Evolutionary conservation across 2,329 filamentous ascomycete species (phyloP).

Genomic region (Tolypocladium ovalisporum): DNA sequence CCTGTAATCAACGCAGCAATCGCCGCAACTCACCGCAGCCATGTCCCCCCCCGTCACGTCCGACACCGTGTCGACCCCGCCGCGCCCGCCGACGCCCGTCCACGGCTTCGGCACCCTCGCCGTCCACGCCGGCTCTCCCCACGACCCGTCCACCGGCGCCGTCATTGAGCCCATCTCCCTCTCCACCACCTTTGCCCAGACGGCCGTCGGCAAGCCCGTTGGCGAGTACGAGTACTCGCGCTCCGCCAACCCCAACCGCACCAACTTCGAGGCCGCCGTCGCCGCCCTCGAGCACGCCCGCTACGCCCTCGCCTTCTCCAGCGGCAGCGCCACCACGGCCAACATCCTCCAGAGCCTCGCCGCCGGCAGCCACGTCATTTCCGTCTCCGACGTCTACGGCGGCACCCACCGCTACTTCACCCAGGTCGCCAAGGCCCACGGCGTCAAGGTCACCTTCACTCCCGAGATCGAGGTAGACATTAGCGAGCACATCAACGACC

Average conservation of each 20-base stretch:
- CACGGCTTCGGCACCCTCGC: slow-evolving; percentile 86
- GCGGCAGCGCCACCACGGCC: slow-evolving; percentile 87
- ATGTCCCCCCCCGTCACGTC: slow-evolving; percentile 20
- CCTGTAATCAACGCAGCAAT: too few species aligned
- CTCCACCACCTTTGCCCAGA: slow-evolving; percentile 93
- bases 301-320: slow-evolving; percentile 88
- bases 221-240: slow-evolving; percentile 89
- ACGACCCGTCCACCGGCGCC: slow-evolving; percentile 84
- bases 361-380: slow-evolving; percentile 85
- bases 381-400: slow-evolving; percentile 94
- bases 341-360: slow-evolving; percentile 88
- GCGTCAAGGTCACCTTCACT: slow-evolving; percentile 89
- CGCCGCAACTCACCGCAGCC: background rate
- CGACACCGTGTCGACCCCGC: slow-evolving; percentile 60
- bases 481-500: slow-evolving; percentile 68
- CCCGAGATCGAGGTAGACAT: slow-evolving; percentile 87
- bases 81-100: slow-evolving; percentile 58
- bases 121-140: slow-evolving; percentile 84
- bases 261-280: slow-evolving; percentile 87
- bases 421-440: slow-evolving; percentile 88
- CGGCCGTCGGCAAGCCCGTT: slow-evolving; percentile 73
- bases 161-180: slow-evolving; percentile 95
- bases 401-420: slow-evolving; percentile 99
- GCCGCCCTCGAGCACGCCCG: slow-evolving; percentile 87
- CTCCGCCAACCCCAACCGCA: slow-evolving; percentile 87